Evolutionary conservation across 164 flowering plant species (phyloP).

Genomic region (Berberis thunbergii): DNA sequence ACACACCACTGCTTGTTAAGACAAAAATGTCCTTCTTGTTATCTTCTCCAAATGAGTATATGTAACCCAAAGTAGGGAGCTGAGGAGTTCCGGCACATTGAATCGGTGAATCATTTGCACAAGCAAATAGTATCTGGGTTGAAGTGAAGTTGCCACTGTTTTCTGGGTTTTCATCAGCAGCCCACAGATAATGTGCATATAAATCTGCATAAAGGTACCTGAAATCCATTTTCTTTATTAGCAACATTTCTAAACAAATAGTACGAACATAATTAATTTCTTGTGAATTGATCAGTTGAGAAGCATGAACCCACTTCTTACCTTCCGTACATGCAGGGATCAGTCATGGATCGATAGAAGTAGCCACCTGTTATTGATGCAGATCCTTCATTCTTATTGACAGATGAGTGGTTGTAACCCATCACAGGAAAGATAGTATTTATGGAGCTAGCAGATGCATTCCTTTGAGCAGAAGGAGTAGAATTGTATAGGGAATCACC

Average conservation of each 20-base stretch:
- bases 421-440: slow-evolving; percentile 62
- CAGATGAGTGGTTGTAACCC: slow-evolving; percentile 69
- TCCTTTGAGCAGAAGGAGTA: slow-evolving; percentile 44
- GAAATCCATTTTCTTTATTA: slow-evolving; percentile 6
- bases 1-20: slow-evolving; percentile 64
- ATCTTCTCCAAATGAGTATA: slow-evolving; percentile 81
- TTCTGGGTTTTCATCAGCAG: slow-evolving; percentile 58
- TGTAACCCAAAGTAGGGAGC: slow-evolving; percentile 47
- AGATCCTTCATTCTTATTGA: slow-evolving; percentile 55
- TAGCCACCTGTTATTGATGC: slow-evolving; percentile 91
- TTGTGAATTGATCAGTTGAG: too few species aligned
- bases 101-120: slow-evolving; percentile 7
- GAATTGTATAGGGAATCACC: slow-evolving; percentile 46
- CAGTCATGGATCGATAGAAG: slow-evolving; percentile 60
- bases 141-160: slow-evolving; percentile 69
- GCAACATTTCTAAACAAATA: background rate
- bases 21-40: slow-evolving; percentile 56
- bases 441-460: slow-evolving; percentile 45
- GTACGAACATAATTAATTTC: background rate
- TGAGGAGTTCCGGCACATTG: slow-evolving; percentile 13
- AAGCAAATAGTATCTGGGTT: slow-evolving; percentile 30
- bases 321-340: slow-evolving; percentile 93
- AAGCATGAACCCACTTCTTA: slow-evolving; percentile 10
- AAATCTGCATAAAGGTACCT: slow-evolving; percentile 87
- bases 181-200: slow-evolving; percentile 58